A percentile compares a stretch with the other conserved stretches of the same genome.
These are phyloP conservation scores for Verticillium nonalfalfae DNA, from an alignment of 2,329 filamentous ascomycete species.

Conservation along the genomic window DNA sequence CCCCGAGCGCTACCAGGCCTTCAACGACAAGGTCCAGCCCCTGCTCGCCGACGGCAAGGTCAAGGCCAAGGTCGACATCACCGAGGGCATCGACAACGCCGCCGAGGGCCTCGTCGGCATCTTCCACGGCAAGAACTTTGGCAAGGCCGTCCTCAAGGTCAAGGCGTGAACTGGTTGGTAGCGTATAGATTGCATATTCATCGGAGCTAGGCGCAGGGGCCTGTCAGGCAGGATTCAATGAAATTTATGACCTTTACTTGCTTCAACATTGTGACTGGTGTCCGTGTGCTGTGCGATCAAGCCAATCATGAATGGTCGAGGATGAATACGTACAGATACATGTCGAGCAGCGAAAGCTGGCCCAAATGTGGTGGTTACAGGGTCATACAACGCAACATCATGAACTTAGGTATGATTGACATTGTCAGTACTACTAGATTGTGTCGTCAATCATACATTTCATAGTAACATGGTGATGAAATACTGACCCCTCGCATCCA, in stretches of 20 bases:
- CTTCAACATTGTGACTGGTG: not conserved
- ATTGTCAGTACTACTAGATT: too few relatives aligned
- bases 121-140: constrained; percentile 74
- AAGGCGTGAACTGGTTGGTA: not conserved
- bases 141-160: constrained; percentile 73
- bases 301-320: too few relatives aligned
- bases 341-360: too few relatives aligned
- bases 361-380: too few relatives aligned
- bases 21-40: constrained; percentile 67
- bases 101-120: constrained; percentile 68
- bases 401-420: too few relatives aligned
- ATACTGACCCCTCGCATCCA: too few relatives aligned
- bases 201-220: not conserved
- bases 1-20: constrained; percentile 59
- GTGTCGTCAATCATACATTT: too few relatives aligned
- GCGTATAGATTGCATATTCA: not conserved
- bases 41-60: constrained; percentile 73
- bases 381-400: too few relatives aligned
- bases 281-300: too few relatives aligned
- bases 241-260: not conserved
- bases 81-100: constrained; percentile 74
- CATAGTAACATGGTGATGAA: too few relatives aligned
- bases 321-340: too few relatives aligned
- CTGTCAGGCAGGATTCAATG: not conserved
- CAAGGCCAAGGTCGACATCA: constrained; percentile 63